phyloP scores from a whole-genome alignment of 75 land plant species.

The Ceratopteris richardii region DNA sequence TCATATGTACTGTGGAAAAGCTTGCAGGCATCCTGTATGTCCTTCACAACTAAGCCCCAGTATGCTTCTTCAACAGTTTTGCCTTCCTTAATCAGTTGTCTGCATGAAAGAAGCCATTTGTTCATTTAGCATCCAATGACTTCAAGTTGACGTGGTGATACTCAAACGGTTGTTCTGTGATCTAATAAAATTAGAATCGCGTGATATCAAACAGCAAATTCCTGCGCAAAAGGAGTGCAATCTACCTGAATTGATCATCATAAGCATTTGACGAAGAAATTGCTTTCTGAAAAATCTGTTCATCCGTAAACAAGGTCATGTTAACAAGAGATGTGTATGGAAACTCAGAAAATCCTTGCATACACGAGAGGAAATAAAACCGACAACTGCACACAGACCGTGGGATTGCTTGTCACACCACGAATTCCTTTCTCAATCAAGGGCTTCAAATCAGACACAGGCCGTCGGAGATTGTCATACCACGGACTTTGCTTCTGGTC shows the following conservation, averaged over 20 bases:
- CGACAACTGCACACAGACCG: slow-evolving; percentile 36
- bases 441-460: slow-evolving; percentile 85
- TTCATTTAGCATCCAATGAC: no score
- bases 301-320: not conserved
- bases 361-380: no score
- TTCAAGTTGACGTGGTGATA: no score
- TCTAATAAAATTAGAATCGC: no score
- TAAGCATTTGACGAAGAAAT: slow-evolving; percentile 85
- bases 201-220: not conserved
- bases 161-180: no score
- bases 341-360: no score
- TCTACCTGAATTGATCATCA: slow-evolving; percentile 92
- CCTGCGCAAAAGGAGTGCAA: not conserved
- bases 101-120: slow-evolving; percentile 11
- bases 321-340: not conserved
- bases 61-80: slow-evolving; percentile 75
- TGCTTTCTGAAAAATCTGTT: slow-evolving; percentile 96
- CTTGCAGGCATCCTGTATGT: slow-evolving; percentile 95
- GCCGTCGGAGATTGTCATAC: slow-evolving; percentile 95
- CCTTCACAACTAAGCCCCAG: slow-evolving; percentile 92
- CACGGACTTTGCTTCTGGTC: slow-evolving; percentile 89
- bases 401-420: slow-evolving; percentile 97
- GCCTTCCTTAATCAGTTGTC: slow-evolving; percentile 72
- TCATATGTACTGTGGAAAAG: slow-evolving; percentile 77
- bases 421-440: slow-evolving; percentile 83